These are phyloP conservation scores for Oryza nivara DNA, from an alignment of 176 grass and related monocot genomes.

Conservation along the genomic window DNA sequence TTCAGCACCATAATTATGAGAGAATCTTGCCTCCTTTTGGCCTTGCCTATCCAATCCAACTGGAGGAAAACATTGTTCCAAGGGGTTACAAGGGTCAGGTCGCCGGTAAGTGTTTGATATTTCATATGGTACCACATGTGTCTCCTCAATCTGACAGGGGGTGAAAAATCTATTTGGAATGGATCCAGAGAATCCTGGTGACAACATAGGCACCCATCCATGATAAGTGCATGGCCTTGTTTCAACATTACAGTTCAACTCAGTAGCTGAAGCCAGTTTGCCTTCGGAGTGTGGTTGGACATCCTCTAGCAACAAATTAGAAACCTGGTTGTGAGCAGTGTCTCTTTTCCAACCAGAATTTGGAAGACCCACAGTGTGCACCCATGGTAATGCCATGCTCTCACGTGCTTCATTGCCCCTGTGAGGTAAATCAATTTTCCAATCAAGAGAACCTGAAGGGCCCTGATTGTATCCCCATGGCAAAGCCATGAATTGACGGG, in stretches of 20 bases:
- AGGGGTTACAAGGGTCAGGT: constrained; percentile 16
- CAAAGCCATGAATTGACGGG: constrained; percentile 38
- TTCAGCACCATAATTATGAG: constrained; percentile 21
- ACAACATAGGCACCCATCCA: constrained; percentile 34
- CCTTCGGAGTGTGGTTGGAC: constrained; percentile 26
- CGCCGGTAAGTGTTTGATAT: constrained; percentile 44
- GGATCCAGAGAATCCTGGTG: constrained; percentile 8
- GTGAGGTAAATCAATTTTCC: constrained; percentile 29
- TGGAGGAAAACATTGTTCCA: constrained; percentile 43
- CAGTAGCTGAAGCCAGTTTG: constrained; percentile 28
- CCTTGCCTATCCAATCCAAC: constrained; percentile 17
- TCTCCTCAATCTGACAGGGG: constrained; percentile 37
- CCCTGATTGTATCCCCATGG: constrained; percentile 33
- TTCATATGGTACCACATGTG: constrained; percentile 34
- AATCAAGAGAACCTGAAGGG: constrained; percentile 39
- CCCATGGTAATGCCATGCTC: constrained; percentile 46
- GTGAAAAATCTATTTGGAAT: constrained; percentile 35
- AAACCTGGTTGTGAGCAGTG: constrained; percentile 34
- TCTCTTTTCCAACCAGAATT: constrained; percentile 37
- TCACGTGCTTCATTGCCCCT: constrained; percentile 35
- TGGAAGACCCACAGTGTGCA: constrained; percentile 21
- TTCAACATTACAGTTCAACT: constrained; percentile 44
- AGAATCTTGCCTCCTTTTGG: constrained; percentile 11
- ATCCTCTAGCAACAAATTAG: constrained; percentile 47
- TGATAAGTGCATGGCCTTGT: constrained; percentile 26